Percentiles rank a stretch among this genome's conserved stretches.
Conservation (phyloP, 768 basidiomycete species). For the Cyathus striatus region DNA sequence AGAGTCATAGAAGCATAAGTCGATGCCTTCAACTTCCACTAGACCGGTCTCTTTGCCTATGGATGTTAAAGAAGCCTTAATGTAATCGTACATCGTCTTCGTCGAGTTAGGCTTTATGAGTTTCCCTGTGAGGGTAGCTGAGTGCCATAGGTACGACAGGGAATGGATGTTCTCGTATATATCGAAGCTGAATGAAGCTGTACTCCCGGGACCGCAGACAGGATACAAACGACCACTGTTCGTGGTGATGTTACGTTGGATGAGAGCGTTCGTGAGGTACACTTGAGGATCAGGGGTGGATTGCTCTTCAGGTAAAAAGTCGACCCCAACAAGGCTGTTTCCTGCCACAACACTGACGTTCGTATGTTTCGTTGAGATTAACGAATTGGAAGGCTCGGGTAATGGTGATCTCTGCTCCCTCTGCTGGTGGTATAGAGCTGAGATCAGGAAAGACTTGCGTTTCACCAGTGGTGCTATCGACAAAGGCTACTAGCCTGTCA, state of each 20-base stretch:
- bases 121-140: neutral
- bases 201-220: conserved; percentile 7
- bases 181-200: conserved; percentile 4
- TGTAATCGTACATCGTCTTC: neutral
- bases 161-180: neutral
- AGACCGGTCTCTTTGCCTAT: neutral
- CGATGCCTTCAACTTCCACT: conserved; percentile 4
- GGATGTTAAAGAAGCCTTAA: conserved; percentile 2
- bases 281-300: neutral
- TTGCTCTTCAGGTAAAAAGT: neutral
- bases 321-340: conserved; percentile 2
- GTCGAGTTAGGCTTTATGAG: neutral
- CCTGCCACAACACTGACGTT: neutral
- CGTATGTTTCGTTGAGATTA: conserved; percentile 5
- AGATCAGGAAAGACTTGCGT: conserved; percentile 5
- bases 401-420: neutral
- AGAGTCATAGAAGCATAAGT: conserved; percentile 7
- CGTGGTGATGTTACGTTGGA: conserved; percentile 1
- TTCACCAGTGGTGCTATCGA: conserved; percentile 4
- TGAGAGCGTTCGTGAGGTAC: conserved; percentile 3
- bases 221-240: conserved; percentile 1
- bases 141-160: conserved; percentile 2
- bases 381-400: neutral
- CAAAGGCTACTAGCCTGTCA: conserved; percentile 5
- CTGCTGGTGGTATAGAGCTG: neutral